phyloP scores from a whole-genome alignment of 2,329 filamentous ascomycete species.

The Cladosporium austrohemisphaericum region DNA sequence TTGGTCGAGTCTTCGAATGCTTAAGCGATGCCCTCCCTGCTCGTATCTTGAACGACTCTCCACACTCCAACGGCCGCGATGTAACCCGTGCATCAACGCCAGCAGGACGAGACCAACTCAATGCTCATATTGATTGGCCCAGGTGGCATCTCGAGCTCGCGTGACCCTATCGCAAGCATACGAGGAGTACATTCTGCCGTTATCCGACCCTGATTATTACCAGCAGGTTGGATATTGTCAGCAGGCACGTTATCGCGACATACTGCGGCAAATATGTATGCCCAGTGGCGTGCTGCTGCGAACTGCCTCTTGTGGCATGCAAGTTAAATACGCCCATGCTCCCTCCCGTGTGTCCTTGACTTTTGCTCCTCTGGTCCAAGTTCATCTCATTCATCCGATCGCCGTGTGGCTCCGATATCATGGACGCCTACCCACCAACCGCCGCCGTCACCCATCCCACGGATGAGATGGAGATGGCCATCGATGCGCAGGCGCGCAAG shows the following conservation, averaged over 20 bases:
- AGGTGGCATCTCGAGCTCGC: neutral
- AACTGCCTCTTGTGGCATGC: neutral
- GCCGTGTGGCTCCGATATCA: neutral
- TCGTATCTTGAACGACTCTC: neutral
- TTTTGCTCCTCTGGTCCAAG: neutral
- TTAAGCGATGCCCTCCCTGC: neutral
- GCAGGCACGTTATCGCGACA: conserved; percentile 3
- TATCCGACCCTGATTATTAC: neutral
- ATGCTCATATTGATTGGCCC: neutral
- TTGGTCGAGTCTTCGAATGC: conserved; percentile 4
- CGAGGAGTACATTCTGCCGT: neutral
- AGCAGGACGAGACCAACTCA: neutral
- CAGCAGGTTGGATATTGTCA: neutral
- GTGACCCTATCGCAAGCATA: neutral
- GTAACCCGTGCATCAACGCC: neutral
- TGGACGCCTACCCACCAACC: conserved; percentile 12
- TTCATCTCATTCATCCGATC: neutral
- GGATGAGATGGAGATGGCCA: conserved; percentile 9
- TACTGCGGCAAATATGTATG: neutral
- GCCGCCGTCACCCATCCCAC: conserved; percentile 7
- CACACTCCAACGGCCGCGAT: neutral
- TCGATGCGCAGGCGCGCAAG: conserved; percentile 12
- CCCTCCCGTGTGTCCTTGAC: neutral
- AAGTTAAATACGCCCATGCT: neutral
- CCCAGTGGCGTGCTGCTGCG: neutral